These are phyloP conservation scores for Coemansia sp. DNA, from an alignment of 192 early-diverging fungal species.

Conservation along the genomic window DNA sequence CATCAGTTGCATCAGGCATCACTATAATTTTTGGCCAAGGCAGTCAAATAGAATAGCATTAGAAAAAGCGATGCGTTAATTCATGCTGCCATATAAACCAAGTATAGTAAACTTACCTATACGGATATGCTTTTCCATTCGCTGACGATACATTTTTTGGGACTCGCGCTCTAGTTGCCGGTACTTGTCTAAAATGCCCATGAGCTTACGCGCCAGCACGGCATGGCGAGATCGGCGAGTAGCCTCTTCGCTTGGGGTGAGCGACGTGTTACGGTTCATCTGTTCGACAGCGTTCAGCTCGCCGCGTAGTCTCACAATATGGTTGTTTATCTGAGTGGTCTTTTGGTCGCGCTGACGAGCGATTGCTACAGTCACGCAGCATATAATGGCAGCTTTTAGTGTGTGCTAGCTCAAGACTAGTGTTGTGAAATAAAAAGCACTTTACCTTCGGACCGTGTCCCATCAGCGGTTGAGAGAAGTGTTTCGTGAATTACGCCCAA, in stretches of 20 bases:
- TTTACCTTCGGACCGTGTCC: slow-evolving; percentile 48
- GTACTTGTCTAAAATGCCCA: slow-evolving; percentile 48
- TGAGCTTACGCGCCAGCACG: slow-evolving; percentile 39
- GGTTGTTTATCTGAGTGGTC: slow-evolving; percentile 40
- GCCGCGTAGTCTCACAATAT: slow-evolving; percentile 35
- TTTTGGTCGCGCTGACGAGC: slow-evolving; percentile 45
- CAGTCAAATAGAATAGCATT: too few species aligned
- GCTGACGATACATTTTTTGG: slow-evolving; percentile 39
- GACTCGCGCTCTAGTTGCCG: slow-evolving; percentile 45
- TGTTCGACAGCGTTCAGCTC: slow-evolving; percentile 46
- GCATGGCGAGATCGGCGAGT: slow-evolving; percentile 40
- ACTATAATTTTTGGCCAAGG: slow-evolving; percentile 15
- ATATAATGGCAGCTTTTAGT: not conserved
- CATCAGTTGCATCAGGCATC: slow-evolving; percentile 48
- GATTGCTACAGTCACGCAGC: slow-evolving; percentile 24
- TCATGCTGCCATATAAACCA: too few species aligned
- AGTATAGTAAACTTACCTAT: slow-evolving; percentile 29
- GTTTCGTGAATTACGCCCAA: slow-evolving; percentile 34
- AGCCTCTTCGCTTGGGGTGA: slow-evolving; percentile 43
- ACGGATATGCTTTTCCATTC: slow-evolving; percentile 53
- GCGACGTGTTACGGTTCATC: slow-evolving; percentile 34
- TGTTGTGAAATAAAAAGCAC: not conserved
- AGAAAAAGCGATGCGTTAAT: too few species aligned
- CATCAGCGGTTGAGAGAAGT: slow-evolving; percentile 44
- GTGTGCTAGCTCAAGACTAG: not conserved